These are phyloP conservation scores for Karstenula rhodostoma DNA, from an alignment of 2,329 filamentous ascomycete genomes.

Conservation along the genomic window DNA sequence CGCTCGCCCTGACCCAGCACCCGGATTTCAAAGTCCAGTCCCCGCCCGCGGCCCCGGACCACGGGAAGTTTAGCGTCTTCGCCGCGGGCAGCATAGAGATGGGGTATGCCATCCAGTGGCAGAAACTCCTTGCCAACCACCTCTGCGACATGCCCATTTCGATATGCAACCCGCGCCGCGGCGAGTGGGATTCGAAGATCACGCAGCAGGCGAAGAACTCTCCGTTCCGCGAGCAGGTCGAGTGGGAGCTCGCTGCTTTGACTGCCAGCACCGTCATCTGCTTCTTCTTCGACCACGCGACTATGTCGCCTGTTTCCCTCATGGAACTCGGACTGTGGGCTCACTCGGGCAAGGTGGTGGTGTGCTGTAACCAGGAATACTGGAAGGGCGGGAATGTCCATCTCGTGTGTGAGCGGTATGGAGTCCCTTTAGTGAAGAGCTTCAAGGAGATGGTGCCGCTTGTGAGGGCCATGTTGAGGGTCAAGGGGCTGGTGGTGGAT, in stretches of 20 bases:
- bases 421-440: constrained; percentile 55
- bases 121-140: constrained; percentile 52
- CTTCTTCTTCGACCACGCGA: constrained; percentile 64
- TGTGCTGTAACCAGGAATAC: constrained; percentile 62
- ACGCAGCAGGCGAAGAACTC: constrained; percentile 52
- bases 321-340: constrained; percentile 68
- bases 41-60: constrained; percentile 24
- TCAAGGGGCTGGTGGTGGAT: constrained; percentile 37
- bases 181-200: constrained; percentile 65
- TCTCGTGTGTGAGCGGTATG: constrained; percentile 62
- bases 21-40: constrained; percentile 23
- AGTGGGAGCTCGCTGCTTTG: constrained; percentile 69
- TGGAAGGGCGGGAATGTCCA: constrained; percentile 69
- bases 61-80: constrained; percentile 58
- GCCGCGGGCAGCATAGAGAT: constrained; percentile 66
- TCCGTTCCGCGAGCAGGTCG: constrained; percentile 62
- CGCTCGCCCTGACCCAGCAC: constrained; percentile 22
- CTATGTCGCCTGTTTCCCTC: constrained; percentile 65
- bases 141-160: constrained; percentile 59
- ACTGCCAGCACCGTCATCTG: constrained; percentile 63
- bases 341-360: constrained; percentile 56
- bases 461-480: constrained; percentile 44
- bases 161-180: constrained; percentile 65
- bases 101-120: constrained; percentile 61
- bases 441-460: constrained; percentile 52